Evolutionary conservation across 208 protist species (phyloP).

Genomic region (Tritrichomonas foetus): DNA sequence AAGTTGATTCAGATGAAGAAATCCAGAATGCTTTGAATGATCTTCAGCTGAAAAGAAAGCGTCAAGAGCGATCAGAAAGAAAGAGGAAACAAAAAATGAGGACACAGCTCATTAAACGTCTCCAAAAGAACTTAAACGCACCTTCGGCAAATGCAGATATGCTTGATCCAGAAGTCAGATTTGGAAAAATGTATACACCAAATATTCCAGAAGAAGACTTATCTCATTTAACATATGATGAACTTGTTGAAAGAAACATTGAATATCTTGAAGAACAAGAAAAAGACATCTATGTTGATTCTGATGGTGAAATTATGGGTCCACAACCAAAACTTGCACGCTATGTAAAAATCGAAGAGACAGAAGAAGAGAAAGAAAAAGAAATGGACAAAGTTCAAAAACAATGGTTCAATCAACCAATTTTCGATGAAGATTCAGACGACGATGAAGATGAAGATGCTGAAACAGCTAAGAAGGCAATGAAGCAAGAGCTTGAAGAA

Average conservation of each 20-base stretch:
- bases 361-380: not conserved
- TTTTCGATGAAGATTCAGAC: not conserved
- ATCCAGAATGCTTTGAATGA: not conserved
- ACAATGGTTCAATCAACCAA: not conserved
- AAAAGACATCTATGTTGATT: not conserved
- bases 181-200: not conserved
- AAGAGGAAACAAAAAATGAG: not conserved
- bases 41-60: not conserved
- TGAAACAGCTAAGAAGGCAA: not conserved
- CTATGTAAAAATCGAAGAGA: not conserved
- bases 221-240: not conserved
- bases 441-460: not conserved
- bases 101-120: not conserved
- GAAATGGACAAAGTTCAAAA: not conserved
- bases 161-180: not conserved
- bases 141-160: not conserved
- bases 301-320: not conserved
- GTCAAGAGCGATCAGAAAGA: not conserved
- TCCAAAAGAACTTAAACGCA: not conserved
- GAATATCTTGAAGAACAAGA: not conserved
- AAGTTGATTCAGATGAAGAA: slow-evolving; percentile 25
- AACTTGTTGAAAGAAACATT: not conserved
- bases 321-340: not conserved
- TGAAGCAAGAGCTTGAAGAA: not conserved
- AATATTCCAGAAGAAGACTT: not conserved